Conservation (phyloP, 805 yeast genomes). For the Spathaspora passalidarum region DNA sequence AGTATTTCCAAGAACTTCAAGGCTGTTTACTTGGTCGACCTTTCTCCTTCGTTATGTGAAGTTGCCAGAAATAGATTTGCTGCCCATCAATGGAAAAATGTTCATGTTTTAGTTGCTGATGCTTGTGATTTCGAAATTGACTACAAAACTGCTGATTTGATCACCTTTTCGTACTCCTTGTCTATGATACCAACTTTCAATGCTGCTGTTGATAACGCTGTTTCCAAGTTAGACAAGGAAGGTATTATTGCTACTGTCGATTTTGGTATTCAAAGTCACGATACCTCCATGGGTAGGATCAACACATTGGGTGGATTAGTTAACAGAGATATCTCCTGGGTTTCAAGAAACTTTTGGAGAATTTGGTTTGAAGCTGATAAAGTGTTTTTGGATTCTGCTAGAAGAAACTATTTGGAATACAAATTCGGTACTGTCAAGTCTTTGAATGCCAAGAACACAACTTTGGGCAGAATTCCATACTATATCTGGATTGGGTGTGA, state of each 20-base stretch:
- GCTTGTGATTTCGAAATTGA: conserved; percentile 65
- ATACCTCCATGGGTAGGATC: conserved; percentile 63
- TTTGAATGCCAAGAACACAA: conserved; percentile 60
- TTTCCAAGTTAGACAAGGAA: conserved; percentile 45
- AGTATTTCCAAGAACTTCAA: conserved; percentile 50
- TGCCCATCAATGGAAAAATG: conserved; percentile 48
- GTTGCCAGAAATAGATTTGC: conserved; percentile 62
- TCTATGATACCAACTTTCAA: conserved; percentile 85
- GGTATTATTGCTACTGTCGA: conserved; percentile 74
- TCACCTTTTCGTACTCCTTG: conserved; percentile 76
- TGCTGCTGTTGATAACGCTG: conserved; percentile 71
- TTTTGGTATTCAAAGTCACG: conserved; percentile 72
- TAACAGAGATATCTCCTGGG: conserved; percentile 73
- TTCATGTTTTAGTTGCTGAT: conserved; percentile 67
- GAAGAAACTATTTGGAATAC: conserved; percentile 82
- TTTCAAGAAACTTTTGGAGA: conserved; percentile 78
- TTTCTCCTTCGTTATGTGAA: conserved; percentile 73
- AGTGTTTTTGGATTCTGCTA: conserved; percentile 73
- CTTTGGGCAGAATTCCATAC: conserved; percentile 73
- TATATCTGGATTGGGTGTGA: conserved; percentile 76
- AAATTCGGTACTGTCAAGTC: conserved; percentile 79
- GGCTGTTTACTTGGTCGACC: conserved; percentile 69
- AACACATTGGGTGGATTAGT: conserved; percentile 74
- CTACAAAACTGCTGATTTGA: conserved; percentile 55
- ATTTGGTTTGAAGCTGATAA: conserved; percentile 85